A percentile compares a stretch with the other conserved stretches of the same genome.
These are phyloP conservation scores for Candida verbasci DNA, from an alignment of 805 yeast genomes.

Conservation along the genomic window DNA sequence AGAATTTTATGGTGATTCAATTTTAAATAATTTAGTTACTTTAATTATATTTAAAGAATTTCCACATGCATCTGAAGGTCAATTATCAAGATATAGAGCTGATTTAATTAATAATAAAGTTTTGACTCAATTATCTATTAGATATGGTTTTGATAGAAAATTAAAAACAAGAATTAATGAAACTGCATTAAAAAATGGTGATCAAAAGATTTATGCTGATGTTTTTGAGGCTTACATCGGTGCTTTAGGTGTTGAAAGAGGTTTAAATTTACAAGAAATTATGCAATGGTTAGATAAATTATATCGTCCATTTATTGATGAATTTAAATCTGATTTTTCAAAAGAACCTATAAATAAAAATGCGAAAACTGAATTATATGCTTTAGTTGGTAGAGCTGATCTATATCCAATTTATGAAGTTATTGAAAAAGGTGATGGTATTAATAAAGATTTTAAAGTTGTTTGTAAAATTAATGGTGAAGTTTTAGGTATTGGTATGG, in stretches of 20 bases:
- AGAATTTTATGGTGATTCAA: constrained; percentile 89
- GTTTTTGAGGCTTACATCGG: constrained; percentile 93
- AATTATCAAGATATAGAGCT: constrained; percentile 65
- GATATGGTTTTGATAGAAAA: constrained; percentile 61
- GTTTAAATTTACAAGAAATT: constrained; percentile 43
- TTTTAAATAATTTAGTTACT: constrained; percentile 70
- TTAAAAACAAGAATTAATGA: constrained; percentile 50
- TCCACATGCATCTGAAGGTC: constrained; percentile 78
- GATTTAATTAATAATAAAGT: constrained; percentile 69
- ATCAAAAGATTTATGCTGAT: constrained; percentile 77
- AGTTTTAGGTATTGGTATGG: constrained; percentile 68
- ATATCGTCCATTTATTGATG: constrained; percentile 41
- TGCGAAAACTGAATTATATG: constrained; percentile 77
- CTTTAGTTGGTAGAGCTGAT: constrained; percentile 72
- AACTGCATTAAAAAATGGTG: constrained; percentile 44
- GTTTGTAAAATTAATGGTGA: constrained; percentile 64
- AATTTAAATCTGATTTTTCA: constrained; percentile 28
- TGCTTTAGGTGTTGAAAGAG: constrained; percentile 63
- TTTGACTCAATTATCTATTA: constrained; percentile 62
- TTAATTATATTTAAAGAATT: constrained; percentile 59
- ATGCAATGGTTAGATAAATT: constrained; percentile 54
- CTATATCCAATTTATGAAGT: constrained; percentile 57
- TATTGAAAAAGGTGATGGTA: constrained; percentile 41
- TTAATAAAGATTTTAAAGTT: constrained; percentile 53
- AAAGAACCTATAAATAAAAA: constrained; percentile 46